Conservation (phyloP, 2,329 filamentous ascomycete species). For the Raffaelea deltoideospora region DNA sequence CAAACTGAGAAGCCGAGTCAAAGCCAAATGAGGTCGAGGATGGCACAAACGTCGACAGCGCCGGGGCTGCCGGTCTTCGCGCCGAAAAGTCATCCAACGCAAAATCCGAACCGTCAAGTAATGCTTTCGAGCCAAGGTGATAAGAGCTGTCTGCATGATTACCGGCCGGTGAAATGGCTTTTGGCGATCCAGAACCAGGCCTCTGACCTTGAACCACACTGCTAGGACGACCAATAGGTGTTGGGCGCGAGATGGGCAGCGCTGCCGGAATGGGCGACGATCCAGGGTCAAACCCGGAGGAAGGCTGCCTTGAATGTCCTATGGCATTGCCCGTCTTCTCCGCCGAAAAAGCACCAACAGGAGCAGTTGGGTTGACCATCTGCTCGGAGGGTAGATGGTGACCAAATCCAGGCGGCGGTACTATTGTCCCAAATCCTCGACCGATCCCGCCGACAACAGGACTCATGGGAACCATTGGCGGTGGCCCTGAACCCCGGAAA, state of each 20-base stretch:
- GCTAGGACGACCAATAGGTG: conserved; percentile 75
- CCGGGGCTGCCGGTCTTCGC: conserved; percentile 9
- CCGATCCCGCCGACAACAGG: conserved; percentile 32
- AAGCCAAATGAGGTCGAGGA: conserved; percentile 3
- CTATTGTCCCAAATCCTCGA: conserved; percentile 27
- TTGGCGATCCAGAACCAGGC: conserved; percentile 12
- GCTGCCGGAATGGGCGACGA: conserved; percentile 29
- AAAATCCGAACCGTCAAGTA: conserved; percentile 62
- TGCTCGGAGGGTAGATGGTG: conserved; percentile 24
- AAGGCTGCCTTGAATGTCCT: conserved; percentile 64
- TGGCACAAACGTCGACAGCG: conserved; percentile 9
- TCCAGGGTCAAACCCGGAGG: conserved; percentile 48
- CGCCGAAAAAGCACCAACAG: conserved; percentile 12
- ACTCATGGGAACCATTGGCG: conserved; percentile 41
- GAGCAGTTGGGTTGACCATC: conserved; percentile 2
- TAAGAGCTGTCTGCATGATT: conserved; percentile 43
- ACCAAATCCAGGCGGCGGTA: conserved; percentile 42
- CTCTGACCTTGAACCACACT: conserved; percentile 47
- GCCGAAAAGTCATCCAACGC: conserved; percentile 22
- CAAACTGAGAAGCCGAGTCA: conserved; percentile 6
- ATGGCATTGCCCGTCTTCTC: conserved; percentile 21
- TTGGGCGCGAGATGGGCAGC: conserved; percentile 66
- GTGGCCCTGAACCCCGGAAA: conserved; percentile 10
- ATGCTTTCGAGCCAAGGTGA: conserved; percentile 78
- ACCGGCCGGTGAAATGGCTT: too few relatives aligned